These are phyloP conservation scores for Diaporthe velutina DNA, from an alignment of 2,329 filamentous ascomycete species.

Conservation along the genomic window DNA sequence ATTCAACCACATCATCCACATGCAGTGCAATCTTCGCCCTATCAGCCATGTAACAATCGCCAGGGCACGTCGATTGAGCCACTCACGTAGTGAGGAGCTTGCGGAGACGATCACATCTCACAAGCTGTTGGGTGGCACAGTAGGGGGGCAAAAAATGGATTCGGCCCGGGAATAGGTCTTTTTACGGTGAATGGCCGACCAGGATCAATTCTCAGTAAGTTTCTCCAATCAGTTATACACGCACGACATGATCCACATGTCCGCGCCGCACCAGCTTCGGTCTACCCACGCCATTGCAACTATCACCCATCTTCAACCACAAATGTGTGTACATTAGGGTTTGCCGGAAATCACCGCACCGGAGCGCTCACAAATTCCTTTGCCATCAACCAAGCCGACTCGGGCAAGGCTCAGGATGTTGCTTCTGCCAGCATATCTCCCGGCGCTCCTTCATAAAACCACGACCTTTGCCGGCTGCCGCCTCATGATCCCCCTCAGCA, in stretches of 20 bases:
- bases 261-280: neutral
- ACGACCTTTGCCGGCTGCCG: neutral
- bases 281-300: too few relatives aligned
- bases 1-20: neutral
- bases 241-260: neutral
- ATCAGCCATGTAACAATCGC: neutral
- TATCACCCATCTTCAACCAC: too few relatives aligned
- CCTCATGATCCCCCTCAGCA: neutral
- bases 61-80: neutral
- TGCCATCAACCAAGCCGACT: neutral
- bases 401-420: neutral
- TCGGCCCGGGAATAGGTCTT: neutral
- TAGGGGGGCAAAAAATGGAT: neutral
- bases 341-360: neutral
- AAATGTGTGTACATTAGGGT: neutral
- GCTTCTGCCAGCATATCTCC: neutral
- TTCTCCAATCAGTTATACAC: neutral
- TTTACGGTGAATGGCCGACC: neutral
- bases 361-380: neutral
- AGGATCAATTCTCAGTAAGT: neutral
- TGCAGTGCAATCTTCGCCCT: slow-evolving; percentile 1
- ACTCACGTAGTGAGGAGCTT: neutral
- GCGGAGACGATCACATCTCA: neutral
- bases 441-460: neutral
- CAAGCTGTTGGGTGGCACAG: neutral